These are phyloP conservation scores for Beauveria rudraprayagi DNA, from an alignment of 2,329 filamentous ascomycete genomes.

Conservation along the genomic window DNA sequence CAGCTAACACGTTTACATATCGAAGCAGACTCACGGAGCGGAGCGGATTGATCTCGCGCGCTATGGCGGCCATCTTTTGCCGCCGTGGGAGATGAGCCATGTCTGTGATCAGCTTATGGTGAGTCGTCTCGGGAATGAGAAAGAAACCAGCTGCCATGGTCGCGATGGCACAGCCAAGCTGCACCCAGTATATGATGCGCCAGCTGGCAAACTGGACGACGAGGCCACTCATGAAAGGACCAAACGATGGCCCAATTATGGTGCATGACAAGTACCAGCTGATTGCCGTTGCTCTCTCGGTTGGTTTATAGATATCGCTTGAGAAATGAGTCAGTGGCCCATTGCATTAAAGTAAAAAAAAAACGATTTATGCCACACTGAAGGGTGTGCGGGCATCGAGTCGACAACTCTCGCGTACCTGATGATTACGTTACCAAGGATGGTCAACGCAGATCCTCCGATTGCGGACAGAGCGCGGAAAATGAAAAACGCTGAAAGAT, in stretches of 20 bases:
- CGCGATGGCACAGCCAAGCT: conserved; percentile 57
- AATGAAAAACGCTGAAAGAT: conserved; percentile 62
- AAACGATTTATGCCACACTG: not conserved
- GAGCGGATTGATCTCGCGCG: conserved; percentile 58
- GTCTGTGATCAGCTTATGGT: conserved; percentile 54
- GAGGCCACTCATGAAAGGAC: conserved; percentile 64
- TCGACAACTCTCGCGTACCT: conserved; percentile 30
- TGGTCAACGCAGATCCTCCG: conserved; percentile 65
- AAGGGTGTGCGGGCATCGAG: conserved; percentile 18
- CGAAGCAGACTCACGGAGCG: conserved; percentile 55
- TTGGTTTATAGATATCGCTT: conserved; percentile 54
- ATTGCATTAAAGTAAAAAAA: not conserved
- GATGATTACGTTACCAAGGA: conserved; percentile 63
- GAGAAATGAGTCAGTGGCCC: not conserved
- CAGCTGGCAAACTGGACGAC: conserved; percentile 68
- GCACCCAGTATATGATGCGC: conserved; percentile 72
- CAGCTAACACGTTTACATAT: conserved; percentile 61
- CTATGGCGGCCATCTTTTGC: conserved; percentile 46
- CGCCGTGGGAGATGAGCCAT: conserved; percentile 44
- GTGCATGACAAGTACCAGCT: conserved; percentile 67
- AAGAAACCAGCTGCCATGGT: conserved; percentile 54
- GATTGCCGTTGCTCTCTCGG: conserved; percentile 62
- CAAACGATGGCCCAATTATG: conserved; percentile 62
- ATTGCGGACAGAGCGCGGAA: conserved; percentile 69
- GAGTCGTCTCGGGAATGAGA: conserved; percentile 65